phyloP scores from a whole-genome alignment of 306 rosid species.

The Prunus mongolica region DNA sequence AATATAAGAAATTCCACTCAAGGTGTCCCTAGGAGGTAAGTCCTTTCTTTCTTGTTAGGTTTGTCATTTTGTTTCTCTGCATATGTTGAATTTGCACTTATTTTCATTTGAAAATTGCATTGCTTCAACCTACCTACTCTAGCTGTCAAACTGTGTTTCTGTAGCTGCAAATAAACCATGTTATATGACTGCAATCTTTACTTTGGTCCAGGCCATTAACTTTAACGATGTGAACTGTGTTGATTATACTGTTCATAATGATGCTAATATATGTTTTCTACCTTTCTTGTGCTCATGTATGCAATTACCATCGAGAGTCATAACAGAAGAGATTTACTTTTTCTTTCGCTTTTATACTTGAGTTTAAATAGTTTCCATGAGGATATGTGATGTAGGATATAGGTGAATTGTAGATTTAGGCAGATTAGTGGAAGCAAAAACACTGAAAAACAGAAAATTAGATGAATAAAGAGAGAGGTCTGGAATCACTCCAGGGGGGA shows the following conservation, averaged over 20 bases:
- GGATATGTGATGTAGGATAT: not conserved
- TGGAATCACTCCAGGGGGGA: too few relatives aligned
- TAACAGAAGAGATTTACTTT: not conserved
- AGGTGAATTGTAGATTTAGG: too few relatives aligned
- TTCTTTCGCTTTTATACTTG: not conserved
- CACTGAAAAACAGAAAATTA: too few relatives aligned
- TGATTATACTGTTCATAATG: not conserved
- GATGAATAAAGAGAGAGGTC: too few relatives aligned
- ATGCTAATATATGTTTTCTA: not conserved
- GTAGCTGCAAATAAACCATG: not conserved
- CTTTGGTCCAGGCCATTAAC: not conserved
- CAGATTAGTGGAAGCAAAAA: too few relatives aligned
- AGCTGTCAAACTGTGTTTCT: not conserved
- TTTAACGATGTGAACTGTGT: not conserved
- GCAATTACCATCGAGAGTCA: not conserved
- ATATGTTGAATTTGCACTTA: not conserved
- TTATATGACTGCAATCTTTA: not conserved
- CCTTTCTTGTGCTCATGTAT: not conserved
- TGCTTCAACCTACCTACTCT: not conserved
- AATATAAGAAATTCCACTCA: conserved; percentile 36
- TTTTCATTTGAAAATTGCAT: not conserved
- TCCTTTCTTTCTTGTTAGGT: not conserved
- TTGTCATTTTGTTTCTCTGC: not conserved
- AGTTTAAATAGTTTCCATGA: not conserved
- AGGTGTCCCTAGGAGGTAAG: conserved; percentile 32